Conservation (phyloP, 768 basidiomycete species). For the Naganishia randhawae region DNA sequence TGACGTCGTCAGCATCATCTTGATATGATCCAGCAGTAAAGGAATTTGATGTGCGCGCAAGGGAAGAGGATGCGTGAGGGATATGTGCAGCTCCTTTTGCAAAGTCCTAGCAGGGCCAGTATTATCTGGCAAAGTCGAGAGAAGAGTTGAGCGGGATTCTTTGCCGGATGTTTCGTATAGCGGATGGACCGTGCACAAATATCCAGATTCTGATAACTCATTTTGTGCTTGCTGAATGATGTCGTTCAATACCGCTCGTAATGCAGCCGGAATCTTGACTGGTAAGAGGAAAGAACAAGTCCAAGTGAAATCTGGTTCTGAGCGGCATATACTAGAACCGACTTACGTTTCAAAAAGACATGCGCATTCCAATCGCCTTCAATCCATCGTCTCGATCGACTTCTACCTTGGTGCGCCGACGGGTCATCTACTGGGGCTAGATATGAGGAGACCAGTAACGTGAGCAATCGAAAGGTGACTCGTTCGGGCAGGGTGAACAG, state of each 20-base stretch:
- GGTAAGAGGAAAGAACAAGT: conserved; percentile 41
- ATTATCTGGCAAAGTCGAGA: conserved; percentile 37
- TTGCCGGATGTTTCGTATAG: conserved; percentile 53
- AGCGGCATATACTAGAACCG: background rate
- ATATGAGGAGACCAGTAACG: conserved; percentile 13
- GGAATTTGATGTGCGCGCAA: conserved; percentile 67
- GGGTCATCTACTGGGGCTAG: conserved; percentile 67
- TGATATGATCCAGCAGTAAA: conserved; percentile 32
- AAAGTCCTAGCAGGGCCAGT: conserved; percentile 24
- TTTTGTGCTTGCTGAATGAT: conserved; percentile 55
- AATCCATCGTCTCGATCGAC: conserved; percentile 69
- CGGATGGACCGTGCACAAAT: background rate
- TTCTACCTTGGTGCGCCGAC: conserved; percentile 75
- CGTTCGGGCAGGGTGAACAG: background rate
- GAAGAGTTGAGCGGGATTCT: background rate
- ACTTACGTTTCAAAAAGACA: conserved; percentile 65
- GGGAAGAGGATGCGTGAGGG: conserved; percentile 75
- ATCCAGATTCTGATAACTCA: conserved; percentile 52
- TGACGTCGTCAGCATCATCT: background rate
- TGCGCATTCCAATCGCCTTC: conserved; percentile 81
- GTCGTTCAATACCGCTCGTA: conserved; percentile 56
- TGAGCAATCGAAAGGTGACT: background rate
- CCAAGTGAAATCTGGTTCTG: background rate
- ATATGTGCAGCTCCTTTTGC: conserved; percentile 67
- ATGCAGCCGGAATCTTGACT: conserved; percentile 48